phyloP scores from a whole-genome alignment of 495 filamentous ascomycete species.

The Talaromyces ruber region DNA sequence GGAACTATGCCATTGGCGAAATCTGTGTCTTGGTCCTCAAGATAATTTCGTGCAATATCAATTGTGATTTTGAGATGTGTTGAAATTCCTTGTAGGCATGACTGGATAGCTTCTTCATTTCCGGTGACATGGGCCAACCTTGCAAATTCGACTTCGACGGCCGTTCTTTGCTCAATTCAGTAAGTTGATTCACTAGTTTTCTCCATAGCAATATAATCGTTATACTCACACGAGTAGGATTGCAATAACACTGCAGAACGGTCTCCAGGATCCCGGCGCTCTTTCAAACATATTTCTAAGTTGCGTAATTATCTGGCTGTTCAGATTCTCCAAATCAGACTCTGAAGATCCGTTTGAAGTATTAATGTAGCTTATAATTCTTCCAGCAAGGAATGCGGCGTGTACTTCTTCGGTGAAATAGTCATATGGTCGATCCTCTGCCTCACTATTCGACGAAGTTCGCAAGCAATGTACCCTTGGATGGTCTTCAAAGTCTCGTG shows the following conservation, averaged over 20 bases:
- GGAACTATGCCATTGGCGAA: not conserved
- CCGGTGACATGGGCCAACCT: not conserved
- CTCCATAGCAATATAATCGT: not conserved
- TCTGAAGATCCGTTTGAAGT: not conserved
- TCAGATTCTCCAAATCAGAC: not conserved
- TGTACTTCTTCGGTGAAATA: not conserved
- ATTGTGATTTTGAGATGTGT: not conserved
- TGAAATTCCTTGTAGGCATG: not conserved
- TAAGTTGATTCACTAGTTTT: not conserved
- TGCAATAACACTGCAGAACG: not conserved
- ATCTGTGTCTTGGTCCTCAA: not conserved
- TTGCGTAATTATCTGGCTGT: not conserved
- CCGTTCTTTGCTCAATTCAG: not conserved
- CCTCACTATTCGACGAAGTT: not conserved
- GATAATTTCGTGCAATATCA: not conserved
- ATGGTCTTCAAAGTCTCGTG: not conserved
- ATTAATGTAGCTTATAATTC: not conserved
- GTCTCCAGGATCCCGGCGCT: constrained; percentile 1
- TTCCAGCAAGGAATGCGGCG: not conserved
- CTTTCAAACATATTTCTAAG: not conserved
- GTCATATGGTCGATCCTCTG: not conserved
- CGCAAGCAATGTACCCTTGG: not conserved
- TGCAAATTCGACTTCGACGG: not conserved
- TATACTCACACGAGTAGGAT: not conserved
- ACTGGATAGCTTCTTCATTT: not conserved